Base-by-base conservation (phyloP, 1,284 basidiomycete species). In the Sanghuangporus sanghuang region DNA sequence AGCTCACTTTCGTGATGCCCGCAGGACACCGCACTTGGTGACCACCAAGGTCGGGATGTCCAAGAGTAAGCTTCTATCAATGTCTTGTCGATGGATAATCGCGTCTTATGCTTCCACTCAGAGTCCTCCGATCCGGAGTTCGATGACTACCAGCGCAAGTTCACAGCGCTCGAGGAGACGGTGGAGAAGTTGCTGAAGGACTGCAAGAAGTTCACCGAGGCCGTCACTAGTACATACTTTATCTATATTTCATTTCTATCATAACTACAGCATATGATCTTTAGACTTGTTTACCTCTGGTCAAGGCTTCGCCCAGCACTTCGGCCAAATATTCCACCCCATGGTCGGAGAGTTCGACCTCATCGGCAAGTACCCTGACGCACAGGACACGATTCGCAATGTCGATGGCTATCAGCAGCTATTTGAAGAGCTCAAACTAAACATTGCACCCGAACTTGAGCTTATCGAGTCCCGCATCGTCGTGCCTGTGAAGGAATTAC, bases 101-200 rank as follows among this genome's bases (percentile, higher is more conserved):
- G n/a, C n/a, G 50, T 58, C 57, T 35, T 57, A 65, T 58, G 59
- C 57, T 36, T 48, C n/a, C 12, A 9, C 65, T 36, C 73, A 95
- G 93, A 91, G 75, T 93, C 92, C 8, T 80, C 76, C 69, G 95
- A 96, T 79, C 85, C 92, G 32, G 93, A 96, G 74, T 96, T 92
- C 76, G 91, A 93, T 67, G 90, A 93, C 64, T 89, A 86, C 70
- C 83, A 89, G 67, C 83, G 90, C 63, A 86, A 91, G 71, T 96
- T 96, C 73, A 76, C 84, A 16, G 75, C 82, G 7, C 81, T 96
- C 69, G 95, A 98, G 76, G 78, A 85, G 63, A 88, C 92, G 14
- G 85, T 90, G 0, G 94, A 95, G 72, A 96, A 96, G 78, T 80
- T 99, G 66, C 76, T 94, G 69, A 98, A 98, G 78, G 96, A 99